A percentile compares a stretch with the other conserved stretches of the same genome.
These are phyloP conservation scores for Plasmodium blacklocki DNA, from an alignment of 169 alveolate species.

Conservation along the genomic window DNA sequence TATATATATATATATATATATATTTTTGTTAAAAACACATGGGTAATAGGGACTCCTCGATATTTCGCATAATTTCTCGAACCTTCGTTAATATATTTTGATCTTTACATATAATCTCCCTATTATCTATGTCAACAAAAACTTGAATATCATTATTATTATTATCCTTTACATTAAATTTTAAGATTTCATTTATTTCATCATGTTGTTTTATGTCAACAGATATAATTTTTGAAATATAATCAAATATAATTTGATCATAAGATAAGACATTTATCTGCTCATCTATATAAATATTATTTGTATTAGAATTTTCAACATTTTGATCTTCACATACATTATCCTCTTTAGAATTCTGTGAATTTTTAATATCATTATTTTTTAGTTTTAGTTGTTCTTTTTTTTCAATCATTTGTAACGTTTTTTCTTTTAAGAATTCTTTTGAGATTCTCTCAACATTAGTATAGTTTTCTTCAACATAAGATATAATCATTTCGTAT, in stretches of 20 bases:
- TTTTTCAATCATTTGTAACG: neutral
- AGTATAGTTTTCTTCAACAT: conserved; percentile 56
- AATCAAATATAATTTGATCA: conserved; percentile 32
- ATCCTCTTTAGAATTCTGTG: neutral
- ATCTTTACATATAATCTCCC: conserved; percentile 62
- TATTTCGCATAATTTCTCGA: conserved; percentile 59
- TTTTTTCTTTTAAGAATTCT: conserved; percentile 19
- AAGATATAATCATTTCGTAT: conserved; percentile 57
- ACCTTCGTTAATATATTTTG: conserved; percentile 35
- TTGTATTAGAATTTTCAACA: neutral
- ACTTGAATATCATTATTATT: conserved; percentile 34
- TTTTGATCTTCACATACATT: neutral
- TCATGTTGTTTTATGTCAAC: conserved; percentile 11
- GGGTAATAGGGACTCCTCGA: conserved; percentile 61
- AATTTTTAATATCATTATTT: conserved; percentile 1
- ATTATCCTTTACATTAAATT: conserved; percentile 51
- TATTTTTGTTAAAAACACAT: conserved; percentile 35
- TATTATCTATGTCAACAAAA: conserved; percentile 65
- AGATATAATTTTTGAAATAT: conserved; percentile 15
- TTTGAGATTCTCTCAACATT: conserved; percentile 62
- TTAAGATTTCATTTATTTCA: conserved; percentile 58
- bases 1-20: conserved; percentile 9
- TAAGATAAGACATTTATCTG: neutral
- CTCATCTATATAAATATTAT: neutral
- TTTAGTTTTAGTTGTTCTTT: neutral